Evolutionary conservation across 2,329 filamentous ascomycete species (phyloP), one percentile per base, ranked within the genome.

Genomic region (Colletotrichum spaethianum): DNA sequence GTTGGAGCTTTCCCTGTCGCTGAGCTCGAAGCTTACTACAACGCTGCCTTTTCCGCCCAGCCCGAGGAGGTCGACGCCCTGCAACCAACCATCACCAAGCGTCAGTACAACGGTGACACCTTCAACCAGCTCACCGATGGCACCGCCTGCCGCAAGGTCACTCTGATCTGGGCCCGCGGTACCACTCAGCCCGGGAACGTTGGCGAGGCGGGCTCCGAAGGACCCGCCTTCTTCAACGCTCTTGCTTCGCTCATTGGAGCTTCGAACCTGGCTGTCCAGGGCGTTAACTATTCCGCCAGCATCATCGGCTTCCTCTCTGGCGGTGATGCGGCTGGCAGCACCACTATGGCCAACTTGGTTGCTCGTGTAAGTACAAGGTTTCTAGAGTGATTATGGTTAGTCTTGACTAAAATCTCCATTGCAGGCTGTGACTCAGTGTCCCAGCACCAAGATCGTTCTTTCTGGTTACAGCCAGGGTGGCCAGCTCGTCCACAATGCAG

Each of bases 91-190:
- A 61, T 74, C 50, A 33, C 69, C 28, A 69, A 60, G 38, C 69
- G 69, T 16, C 69, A 74, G 67, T 74, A 74, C 63, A 62, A 66
- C 44, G 48, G 53, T 23, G 64, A 67, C 63, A 67, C 63, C 63
- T 73, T 57, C 63, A 74, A 74, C 67, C 73, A 74, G 71, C 71
- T 74, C 40, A 73, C 71, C 20, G 73, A 74, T n/a, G 73, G 73
- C 59, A 73, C 73, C 14, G 14, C 69, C 8, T 87, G 85, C 78
- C 85, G 83, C 52, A 75, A 80, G 36, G 82, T 88, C 69, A 89
- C 87, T 5, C 78, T 90, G 62, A 86, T 90, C 75, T 90, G 87
- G 74, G 88, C 88, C 26, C 84, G 88, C 20, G 88, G 88, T 9
- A 89, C 88, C 4, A 84, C 83, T 5, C 87, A 90, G 77, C 44